Percentiles rank a stretch among this genome's conserved stretches.
Evolutionary conservation across 352 stramenopile genomes (phyloP).

Genomic region (Peronosclerospora sorghi): DNA sequence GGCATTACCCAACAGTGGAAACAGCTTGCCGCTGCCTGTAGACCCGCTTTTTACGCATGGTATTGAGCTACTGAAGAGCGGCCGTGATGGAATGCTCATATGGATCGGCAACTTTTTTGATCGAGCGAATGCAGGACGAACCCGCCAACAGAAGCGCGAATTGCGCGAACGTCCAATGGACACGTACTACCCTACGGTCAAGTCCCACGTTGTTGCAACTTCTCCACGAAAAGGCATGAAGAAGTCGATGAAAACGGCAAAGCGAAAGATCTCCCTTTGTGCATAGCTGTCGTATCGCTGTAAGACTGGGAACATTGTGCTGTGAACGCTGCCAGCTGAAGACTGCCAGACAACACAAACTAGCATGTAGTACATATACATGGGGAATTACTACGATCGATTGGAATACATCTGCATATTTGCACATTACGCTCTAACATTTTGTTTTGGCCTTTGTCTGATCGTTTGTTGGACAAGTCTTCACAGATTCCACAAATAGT

Average conservation of each 20-base stretch:
- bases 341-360: slow-evolving; percentile 12
- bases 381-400: slow-evolving; percentile 7
- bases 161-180: slow-evolving; percentile 53
- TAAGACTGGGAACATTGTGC: slow-evolving; percentile 1
- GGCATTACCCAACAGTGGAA: slow-evolving; percentile 3
- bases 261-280: slow-evolving; percentile 19
- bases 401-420: slow-evolving; percentile 18
- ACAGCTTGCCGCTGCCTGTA: slow-evolving; percentile 30
- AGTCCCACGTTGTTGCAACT: slow-evolving; percentile 24
- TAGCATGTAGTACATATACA: slow-evolving; percentile 12
- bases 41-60: slow-evolving; percentile 73
- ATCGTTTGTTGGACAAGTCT: slow-evolving; percentile 7
- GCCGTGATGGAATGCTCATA: slow-evolving; percentile 54
- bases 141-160: slow-evolving; percentile 50
- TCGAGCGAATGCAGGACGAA: slow-evolving; percentile 49
- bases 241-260: slow-evolving; percentile 10
- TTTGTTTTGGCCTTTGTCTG: slow-evolving; percentile 2
- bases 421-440: slow-evolving; percentile 16
- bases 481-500: slow-evolving; percentile 63
- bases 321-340: slow-evolving; percentile 4
- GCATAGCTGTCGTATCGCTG: slow-evolving; percentile 5
- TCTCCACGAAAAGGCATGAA: slow-evolving; percentile 13
- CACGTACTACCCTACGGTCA: slow-evolving; percentile 68
- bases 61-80: slow-evolving; percentile 69
- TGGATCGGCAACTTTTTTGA: slow-evolving; percentile 71